Conservation (phyloP, 148 eudicot species). For the Simmondsia chinensis region DNA sequence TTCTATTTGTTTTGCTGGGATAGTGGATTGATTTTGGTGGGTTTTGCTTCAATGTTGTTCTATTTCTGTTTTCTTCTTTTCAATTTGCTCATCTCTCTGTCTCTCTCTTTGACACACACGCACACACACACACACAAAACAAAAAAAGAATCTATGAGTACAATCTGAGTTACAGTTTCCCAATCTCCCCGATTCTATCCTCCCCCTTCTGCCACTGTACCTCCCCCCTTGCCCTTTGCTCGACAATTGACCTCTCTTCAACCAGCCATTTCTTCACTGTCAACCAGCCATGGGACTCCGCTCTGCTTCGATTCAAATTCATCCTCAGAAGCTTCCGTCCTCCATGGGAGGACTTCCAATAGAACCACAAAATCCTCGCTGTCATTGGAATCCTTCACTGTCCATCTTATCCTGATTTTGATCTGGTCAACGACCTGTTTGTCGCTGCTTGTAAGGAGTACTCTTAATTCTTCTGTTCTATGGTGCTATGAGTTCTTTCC, state of each 20-base stretch:
- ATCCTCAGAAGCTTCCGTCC: constrained; percentile 77
- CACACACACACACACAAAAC: no score
- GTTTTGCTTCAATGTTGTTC: no score
- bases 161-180: constrained; percentile 79
- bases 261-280: constrained; percentile 82
- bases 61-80: no score
- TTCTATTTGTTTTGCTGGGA: no score
- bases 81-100: no score
- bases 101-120: no score
- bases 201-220: constrained; percentile 58
- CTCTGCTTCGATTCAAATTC: constrained; percentile 67
- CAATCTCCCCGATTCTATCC: constrained; percentile 51
- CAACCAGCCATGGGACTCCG: constrained; percentile 85
- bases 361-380: constrained; percentile 61
- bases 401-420: constrained; percentile 66
- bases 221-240: constrained; percentile 50
- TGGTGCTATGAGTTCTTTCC: constrained; percentile 84
- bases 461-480: constrained; percentile 49
- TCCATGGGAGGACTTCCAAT: constrained; percentile 97
- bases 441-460: constrained; percentile 42
- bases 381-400: constrained; percentile 89
- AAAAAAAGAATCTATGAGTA: constrained; percentile 69
- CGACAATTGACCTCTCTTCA: constrained; percentile 56
- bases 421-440: constrained; percentile 39
- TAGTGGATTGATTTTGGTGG: no score